Evolutionary conservation across 176 grass and related monocot genomes (phyloP).

Genomic region (Eleusine indica): DNA sequence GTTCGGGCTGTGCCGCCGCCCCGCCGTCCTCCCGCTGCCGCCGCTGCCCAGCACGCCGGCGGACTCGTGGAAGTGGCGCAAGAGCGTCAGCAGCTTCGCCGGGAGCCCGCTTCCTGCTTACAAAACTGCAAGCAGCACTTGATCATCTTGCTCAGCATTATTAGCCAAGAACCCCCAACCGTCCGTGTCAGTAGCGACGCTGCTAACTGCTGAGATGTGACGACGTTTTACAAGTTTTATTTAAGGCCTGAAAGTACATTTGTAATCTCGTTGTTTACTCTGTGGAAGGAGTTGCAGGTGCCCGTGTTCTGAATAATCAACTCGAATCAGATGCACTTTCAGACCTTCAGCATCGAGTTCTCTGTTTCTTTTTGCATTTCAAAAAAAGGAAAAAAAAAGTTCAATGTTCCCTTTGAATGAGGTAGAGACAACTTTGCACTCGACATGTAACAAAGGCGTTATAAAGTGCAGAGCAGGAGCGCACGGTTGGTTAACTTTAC

Average conservation of each 20-base stretch:
- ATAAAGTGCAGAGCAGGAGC: slow-evolving; percentile 33
- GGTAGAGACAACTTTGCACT: slow-evolving; percentile 32
- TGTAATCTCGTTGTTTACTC: not conserved
- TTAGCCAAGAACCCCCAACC: not conserved
- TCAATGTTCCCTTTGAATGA: slow-evolving; percentile 23
- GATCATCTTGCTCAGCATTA: not conserved
- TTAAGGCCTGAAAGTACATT: slow-evolving; percentile 8
- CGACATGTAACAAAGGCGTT: slow-evolving; percentile 5
- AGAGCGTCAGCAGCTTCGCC: slow-evolving; percentile 46
- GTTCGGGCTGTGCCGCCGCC: slow-evolving; percentile 78
- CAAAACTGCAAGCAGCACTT: not conserved
- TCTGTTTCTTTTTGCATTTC: slow-evolving; percentile 11
- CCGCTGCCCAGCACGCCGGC: slow-evolving; percentile 76
- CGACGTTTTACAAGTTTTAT: slow-evolving; percentile 7
- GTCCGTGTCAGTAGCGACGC: slow-evolving; percentile 38
- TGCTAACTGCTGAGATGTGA: slow-evolving; percentile 23
- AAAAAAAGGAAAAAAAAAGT: not conserved
- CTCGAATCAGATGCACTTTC: slow-evolving; percentile 33
- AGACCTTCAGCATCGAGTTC: not conserved
- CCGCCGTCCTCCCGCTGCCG: slow-evolving; percentile 50
- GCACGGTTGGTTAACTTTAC: slow-evolving; percentile 40
- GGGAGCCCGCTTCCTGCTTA: slow-evolving; percentile 34
- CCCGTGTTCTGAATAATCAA: slow-evolving; percentile 26
- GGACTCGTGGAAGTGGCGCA: slow-evolving; percentile 91
- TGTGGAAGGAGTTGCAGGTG: slow-evolving; percentile 22